Conservation (phyloP, 768 basidiomycete genomes). For the Podaxis pistillaris region DNA sequence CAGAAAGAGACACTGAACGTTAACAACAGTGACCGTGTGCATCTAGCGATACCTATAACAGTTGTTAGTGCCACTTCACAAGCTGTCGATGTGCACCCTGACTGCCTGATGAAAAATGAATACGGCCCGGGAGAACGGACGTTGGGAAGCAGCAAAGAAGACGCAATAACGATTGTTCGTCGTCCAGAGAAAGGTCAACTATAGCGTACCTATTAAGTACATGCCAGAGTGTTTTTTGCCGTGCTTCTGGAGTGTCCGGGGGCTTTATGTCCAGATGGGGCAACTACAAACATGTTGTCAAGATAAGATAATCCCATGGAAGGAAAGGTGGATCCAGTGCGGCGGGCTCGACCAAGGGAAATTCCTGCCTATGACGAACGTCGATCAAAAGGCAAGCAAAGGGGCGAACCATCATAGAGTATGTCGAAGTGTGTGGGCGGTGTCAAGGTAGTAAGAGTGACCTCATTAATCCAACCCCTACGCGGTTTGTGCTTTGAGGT, state of each 20-base stretch:
- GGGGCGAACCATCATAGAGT: neutral
- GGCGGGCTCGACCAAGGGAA: neutral
- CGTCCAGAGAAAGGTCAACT: neutral
- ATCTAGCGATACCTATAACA: neutral
- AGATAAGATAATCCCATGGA: slow-evolving; percentile 2
- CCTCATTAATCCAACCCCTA: neutral
- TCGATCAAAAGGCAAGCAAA: neutral
- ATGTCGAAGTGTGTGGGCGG: neutral
- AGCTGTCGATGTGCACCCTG: neutral
- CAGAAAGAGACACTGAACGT: neutral
- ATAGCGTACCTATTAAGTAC: neutral
- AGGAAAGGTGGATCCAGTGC: slow-evolving; percentile 1
- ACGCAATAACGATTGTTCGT: neutral
- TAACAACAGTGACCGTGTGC: neutral
- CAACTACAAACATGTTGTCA: neutral
- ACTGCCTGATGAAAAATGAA: neutral
- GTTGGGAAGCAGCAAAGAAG: neutral
- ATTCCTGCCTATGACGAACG: neutral
- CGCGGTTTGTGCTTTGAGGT: neutral
- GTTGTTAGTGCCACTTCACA: neutral
- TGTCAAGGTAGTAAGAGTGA: neutral
- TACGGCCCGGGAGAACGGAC: neutral
- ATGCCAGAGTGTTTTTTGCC: slow-evolving; percentile 1
- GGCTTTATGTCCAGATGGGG: neutral
- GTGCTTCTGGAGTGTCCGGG: slow-evolving; percentile 8